Conservation (phyloP, 2,329 filamentous ascomycete species). For the Calonectria henricotiae region DNA sequence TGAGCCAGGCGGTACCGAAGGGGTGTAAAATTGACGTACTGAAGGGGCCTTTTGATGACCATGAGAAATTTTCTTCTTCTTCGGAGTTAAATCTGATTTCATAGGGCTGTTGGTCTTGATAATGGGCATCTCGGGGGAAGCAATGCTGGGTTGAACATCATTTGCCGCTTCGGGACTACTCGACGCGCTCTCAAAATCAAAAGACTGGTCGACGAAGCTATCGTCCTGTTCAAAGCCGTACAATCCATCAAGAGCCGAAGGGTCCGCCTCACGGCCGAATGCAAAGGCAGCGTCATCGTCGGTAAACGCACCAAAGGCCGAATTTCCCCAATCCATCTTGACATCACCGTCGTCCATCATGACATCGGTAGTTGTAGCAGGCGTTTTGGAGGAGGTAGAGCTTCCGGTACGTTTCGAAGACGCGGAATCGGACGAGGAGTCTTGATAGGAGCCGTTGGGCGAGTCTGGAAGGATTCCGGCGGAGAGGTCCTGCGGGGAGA, state of each 20-base stretch:
- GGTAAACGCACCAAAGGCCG: constrained; percentile 55
- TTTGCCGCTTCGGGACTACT: constrained; percentile 68
- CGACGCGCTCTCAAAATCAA: constrained; percentile 74
- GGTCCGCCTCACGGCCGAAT: constrained; percentile 53
- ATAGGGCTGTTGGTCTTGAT: constrained; percentile 58
- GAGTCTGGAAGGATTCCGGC: constrained; percentile 62
- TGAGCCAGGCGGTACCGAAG: neutral
- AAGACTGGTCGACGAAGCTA: constrained; percentile 66
- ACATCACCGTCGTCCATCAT: constrained; percentile 63
- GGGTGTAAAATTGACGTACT: constrained; percentile 55
- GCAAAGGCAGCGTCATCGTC: constrained; percentile 61
- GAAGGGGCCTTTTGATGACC: constrained; percentile 56
- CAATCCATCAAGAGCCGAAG: constrained; percentile 52
- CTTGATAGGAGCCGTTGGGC: constrained; percentile 63
- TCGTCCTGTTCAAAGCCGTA: constrained; percentile 60
- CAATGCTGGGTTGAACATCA: constrained; percentile 55
- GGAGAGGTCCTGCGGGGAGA: constrained; percentile 57
- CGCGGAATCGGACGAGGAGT: constrained; percentile 70
- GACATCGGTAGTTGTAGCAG: constrained; percentile 60
- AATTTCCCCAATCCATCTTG: constrained; percentile 63
- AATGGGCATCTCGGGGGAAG: constrained; percentile 63
- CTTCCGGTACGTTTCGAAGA: constrained; percentile 66
- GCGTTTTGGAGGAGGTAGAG: constrained; percentile 65
- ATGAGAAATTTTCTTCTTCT: constrained; percentile 57
- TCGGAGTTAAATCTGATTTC: constrained; percentile 50